Evolutionary conservation across 108 stramenopile genomes (phyloP).

Genomic region (Cyclostephanos tholiformis): DNA sequence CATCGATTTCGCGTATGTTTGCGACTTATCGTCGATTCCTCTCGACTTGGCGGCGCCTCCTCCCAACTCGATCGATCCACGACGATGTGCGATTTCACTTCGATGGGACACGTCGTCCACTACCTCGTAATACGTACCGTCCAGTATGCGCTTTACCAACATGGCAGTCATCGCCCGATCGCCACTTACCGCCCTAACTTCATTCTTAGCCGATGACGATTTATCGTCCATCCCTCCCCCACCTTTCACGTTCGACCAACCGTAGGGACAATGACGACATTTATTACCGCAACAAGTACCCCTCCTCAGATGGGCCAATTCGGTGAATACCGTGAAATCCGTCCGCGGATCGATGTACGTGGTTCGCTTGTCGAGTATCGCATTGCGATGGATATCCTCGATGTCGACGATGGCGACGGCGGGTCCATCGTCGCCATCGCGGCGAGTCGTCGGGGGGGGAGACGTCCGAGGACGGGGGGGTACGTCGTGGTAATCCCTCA

Average conservation of each 20-base stretch:
- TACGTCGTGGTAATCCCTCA: too few relatives aligned
- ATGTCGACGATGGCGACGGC: constrained; percentile 50
- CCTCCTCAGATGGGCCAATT: constrained; percentile 75
- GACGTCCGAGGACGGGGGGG: not conserved
- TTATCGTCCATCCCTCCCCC: constrained; percentile 3
- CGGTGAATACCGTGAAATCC: constrained; percentile 89
- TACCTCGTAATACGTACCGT: constrained; percentile 52
- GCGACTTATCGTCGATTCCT: not conserved
- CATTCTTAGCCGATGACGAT: not conserved
- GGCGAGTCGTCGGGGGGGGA: constrained; percentile 23
- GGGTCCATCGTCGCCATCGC: not conserved
- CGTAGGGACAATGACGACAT: constrained; percentile 95
- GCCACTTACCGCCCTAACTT: constrained; percentile 53
- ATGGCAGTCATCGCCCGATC: constrained; percentile 44
- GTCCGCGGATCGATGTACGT: constrained; percentile 90
- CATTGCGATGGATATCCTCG: constrained; percentile 72
- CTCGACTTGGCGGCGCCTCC: not conserved
- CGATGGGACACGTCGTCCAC: constrained; percentile 1
- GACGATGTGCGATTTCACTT: not conserved
- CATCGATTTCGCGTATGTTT: not conserved
- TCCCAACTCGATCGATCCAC: not conserved
- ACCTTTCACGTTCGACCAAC: constrained; percentile 76
- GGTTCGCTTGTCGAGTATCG: constrained; percentile 53
- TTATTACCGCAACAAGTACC: constrained; percentile 93
- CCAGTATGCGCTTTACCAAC: constrained; percentile 28